A percentile compares a stretch with the other conserved stretches of the same genome.
Conservation (phyloP, 2,329 filamentous ascomycete genomes). For the Epicoccum sorghinum region DNA sequence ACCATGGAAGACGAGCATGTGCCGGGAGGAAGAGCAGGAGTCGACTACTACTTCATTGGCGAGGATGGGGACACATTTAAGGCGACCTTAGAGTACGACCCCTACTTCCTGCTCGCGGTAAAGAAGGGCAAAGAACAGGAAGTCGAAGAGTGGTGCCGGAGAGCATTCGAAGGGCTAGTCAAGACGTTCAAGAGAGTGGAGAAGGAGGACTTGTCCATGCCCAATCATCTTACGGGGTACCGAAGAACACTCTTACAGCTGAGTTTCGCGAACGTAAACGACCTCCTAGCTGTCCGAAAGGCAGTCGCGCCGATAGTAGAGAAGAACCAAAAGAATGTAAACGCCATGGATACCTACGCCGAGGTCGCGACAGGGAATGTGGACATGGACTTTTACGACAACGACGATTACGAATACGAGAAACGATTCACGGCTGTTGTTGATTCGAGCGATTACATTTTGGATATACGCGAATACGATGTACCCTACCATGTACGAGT, state of each 20-base stretch:
- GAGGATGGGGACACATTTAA: conserved; percentile 86
- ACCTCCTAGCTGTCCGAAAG: conserved; percentile 83
- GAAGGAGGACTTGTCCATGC: conserved; percentile 93
- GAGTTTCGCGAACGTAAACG: conserved; percentile 83
- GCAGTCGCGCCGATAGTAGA: conserved; percentile 89
- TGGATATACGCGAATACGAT: conserved; percentile 99
- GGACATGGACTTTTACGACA: conserved; percentile 92
- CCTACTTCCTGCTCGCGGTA: conserved; percentile 92
- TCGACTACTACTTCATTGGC: conserved; percentile 93
- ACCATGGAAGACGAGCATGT: conserved; percentile 82
- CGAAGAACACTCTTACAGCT: conserved; percentile 86
- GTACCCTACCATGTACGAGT: conserved; percentile 99
- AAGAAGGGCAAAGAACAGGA: conserved; percentile 88
- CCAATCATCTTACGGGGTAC: conserved; percentile 94
- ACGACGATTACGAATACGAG: conserved; percentile 79
- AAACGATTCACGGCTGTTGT: conserved; percentile 77
- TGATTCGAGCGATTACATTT: conserved; percentile 94
- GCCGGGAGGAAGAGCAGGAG: conserved; percentile 81
- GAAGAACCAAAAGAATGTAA: conserved; percentile 95
- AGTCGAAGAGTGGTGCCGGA: conserved; percentile 92
- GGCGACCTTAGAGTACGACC: conserved; percentile 93
- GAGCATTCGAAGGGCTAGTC: conserved; percentile 79
- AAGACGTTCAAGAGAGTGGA: conserved; percentile 79
- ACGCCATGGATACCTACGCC: conserved; percentile 97
- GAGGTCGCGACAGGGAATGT: conserved; percentile 85